Percentiles rank a stretch among this genome's conserved stretches.
Evolutionary conservation across 1,284 basidiomycete genomes (phyloP).

Genomic region (Boletellus deceptivus): DNA sequence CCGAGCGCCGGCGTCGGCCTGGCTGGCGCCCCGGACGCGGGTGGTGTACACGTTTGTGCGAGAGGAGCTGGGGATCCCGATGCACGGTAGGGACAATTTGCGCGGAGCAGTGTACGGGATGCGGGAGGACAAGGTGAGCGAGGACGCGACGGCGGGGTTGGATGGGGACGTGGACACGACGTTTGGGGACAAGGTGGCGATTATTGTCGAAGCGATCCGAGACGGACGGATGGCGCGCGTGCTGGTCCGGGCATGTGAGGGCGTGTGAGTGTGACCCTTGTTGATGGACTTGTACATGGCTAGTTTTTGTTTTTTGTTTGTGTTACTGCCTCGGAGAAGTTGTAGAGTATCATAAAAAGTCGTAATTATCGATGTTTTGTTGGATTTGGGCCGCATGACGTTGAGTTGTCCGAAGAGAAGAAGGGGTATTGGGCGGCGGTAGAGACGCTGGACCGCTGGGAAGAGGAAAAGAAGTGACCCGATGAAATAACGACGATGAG

Average conservation of each 20-base stretch:
- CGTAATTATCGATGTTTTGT: too few relatives aligned
- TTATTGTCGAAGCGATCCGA: slow-evolving; percentile 72
- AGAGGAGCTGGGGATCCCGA: slow-evolving; percentile 60
- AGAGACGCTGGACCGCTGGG: too few relatives aligned
- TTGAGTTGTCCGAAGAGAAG: too few relatives aligned
- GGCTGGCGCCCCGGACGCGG: slow-evolving; percentile 59
- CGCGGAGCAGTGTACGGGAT: slow-evolving; percentile 30
- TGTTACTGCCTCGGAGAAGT: too few relatives aligned
- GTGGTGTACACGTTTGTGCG: slow-evolving; percentile 72
- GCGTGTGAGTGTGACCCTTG: slow-evolving; percentile 2
- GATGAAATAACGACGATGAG: too few relatives aligned
- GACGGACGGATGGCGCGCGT: slow-evolving; percentile 69
- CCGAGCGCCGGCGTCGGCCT: slow-evolving; percentile 54
- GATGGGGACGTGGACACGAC: slow-evolving; percentile 44
- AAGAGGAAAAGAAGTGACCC: too few relatives aligned
- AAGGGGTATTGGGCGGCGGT: too few relatives aligned
- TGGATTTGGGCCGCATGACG: too few relatives aligned
- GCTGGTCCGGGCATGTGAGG: slow-evolving; percentile 51
- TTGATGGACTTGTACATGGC: too few relatives aligned
- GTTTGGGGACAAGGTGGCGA: slow-evolving; percentile 62
- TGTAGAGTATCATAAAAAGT: too few relatives aligned
- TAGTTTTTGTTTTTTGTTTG: too few relatives aligned
- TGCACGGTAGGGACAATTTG: slow-evolving; percentile 74
- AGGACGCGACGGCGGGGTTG: slow-evolving; percentile 11
- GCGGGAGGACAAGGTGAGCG: slow-evolving; percentile 9